Evolutionary conservation across 2,329 filamentous ascomycete species (phyloP).

Genomic region (Pseudocercospora fuligena): DNA sequence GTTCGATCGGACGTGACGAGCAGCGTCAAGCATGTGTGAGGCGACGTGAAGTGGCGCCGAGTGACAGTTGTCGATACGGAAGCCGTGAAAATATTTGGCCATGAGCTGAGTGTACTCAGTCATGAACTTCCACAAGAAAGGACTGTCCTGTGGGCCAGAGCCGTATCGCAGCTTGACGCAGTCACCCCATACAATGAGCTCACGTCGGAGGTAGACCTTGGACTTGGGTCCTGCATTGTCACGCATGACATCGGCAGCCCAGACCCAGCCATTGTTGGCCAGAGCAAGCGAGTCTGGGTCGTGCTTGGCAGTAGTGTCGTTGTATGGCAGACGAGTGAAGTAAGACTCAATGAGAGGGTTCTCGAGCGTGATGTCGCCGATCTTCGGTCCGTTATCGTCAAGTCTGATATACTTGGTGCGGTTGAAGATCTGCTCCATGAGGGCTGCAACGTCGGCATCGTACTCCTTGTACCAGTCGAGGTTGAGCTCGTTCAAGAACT

Average conservation of each 20-base stretch:
- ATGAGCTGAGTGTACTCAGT: constrained; percentile 87
- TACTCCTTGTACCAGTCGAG: constrained; percentile 91
- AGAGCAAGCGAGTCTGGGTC: constrained; percentile 77
- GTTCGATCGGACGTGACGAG: constrained; percentile 83
- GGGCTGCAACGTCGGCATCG: constrained; percentile 78
- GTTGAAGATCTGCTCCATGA: constrained; percentile 90
- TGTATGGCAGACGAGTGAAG: constrained; percentile 85
- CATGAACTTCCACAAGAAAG: constrained; percentile 96
- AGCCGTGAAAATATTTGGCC: constrained; percentile 92
- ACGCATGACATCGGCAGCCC: constrained; percentile 91
- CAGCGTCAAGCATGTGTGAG: constrained; percentile 92
- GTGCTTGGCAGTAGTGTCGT: constrained; percentile 77
- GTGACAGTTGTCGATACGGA: constrained; percentile 97
- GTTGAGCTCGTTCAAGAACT: constrained; percentile 81
- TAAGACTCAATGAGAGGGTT: constrained; percentile 91
- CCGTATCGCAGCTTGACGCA: constrained; percentile 97
- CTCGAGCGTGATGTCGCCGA: constrained; percentile 75
- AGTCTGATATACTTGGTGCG: constrained; percentile 92
- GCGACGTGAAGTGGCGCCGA: constrained; percentile 94
- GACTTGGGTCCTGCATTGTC: constrained; percentile 92
- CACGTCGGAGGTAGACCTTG: constrained; percentile 88
- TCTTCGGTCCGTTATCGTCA: constrained; percentile 87
- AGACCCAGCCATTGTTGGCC: constrained; percentile 98
- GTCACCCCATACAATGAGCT: constrained; percentile 98
- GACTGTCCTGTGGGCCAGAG: constrained; percentile 76